Percentiles rank a stretch among this genome's conserved stretches.
phyloP scores from a whole-genome alignment of 2,329 filamentous ascomycete species.

The Clonostachys sp. region DNA sequence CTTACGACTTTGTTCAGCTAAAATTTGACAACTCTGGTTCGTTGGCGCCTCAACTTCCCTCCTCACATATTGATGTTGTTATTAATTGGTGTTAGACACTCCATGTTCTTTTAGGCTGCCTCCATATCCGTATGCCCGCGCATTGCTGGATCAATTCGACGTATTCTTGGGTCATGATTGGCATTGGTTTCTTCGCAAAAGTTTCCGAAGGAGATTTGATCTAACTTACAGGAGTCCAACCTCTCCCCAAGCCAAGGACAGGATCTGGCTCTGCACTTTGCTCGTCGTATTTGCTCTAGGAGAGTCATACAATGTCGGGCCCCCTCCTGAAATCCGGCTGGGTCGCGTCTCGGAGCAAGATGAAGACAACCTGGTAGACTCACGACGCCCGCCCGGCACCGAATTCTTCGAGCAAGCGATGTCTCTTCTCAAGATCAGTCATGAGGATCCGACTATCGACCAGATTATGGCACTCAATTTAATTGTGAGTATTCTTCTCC shows the following conservation, averaged over 20 bases:
- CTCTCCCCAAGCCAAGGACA: not conserved
- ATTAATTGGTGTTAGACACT: not conserved
- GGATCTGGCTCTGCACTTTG: not conserved
- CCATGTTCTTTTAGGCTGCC: not conserved
- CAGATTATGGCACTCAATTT: not conserved
- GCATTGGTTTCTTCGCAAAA: not conserved
- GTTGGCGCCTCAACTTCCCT: not conserved
- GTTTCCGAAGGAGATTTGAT: not conserved
- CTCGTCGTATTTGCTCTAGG: not conserved
- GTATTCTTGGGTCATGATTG: not conserved
- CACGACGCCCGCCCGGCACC: not conserved
- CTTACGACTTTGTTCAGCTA: not conserved
- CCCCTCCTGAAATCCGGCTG: not conserved
- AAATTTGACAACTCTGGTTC: not conserved
- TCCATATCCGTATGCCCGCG: not conserved
- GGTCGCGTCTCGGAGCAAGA: not conserved
- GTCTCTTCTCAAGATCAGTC: not conserved
- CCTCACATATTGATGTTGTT: no score
- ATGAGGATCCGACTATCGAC: not conserved
- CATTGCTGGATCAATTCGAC: not conserved
- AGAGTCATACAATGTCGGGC: not conserved
- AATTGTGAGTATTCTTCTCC: not conserved
- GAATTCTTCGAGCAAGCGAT: not conserved
- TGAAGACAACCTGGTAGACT: not conserved
- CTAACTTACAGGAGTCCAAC: not conserved